Evolutionary conservation across 768 basidiomycete genomes (phyloP), one percentile per base, ranked within the genome.

Genomic region (Leccinum imitatum): DNA sequence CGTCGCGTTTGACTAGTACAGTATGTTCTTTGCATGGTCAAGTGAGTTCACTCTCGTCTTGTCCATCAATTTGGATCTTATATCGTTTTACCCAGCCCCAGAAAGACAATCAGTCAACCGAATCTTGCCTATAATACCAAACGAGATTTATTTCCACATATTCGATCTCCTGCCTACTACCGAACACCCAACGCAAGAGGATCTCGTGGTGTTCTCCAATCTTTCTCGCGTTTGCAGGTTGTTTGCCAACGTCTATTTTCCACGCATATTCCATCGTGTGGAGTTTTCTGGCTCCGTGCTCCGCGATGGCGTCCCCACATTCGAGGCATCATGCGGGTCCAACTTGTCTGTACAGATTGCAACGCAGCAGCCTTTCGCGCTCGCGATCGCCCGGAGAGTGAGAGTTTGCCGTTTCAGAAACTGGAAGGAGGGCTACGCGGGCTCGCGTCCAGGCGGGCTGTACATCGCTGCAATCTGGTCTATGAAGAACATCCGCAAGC

Each of bases 161-260:
- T 41, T 7, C n/a, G n/a, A 44, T 11, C n/a, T 68, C 35, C 48
- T 81, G 19, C 53, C 65, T 0, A 56, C 33, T 33, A 33, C 65
- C 35, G 35, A 64, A 1, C 58, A 35, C 57, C 61, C 44, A 10
- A 51, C 52, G 6, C 51, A 54, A 3, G 65, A 75, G n/a, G 9
- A 60, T 23, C 21, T 56, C 15, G 2, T 3, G 5, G 59, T 21
- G 15, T 61, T 67, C 35, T 59, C 62, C 33, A 66, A 60, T n/a
- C 71, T 83, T 25, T 76, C 78, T 9, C 68, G 68, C 37, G 78
- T 79, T 37, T 83, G 82, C 60, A 74, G 73, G 14, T 76, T 78
- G 60, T 82, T 83, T 54, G 75, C 71, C 54, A 73, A 74, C 7
- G 21, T 74, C 2, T 69, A 72, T 17, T 63, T 78, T 9, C 77